Evolutionary conservation across 2,329 filamentous ascomycete genomes (phyloP).

Genomic region (Grosmannia huntii): DNA sequence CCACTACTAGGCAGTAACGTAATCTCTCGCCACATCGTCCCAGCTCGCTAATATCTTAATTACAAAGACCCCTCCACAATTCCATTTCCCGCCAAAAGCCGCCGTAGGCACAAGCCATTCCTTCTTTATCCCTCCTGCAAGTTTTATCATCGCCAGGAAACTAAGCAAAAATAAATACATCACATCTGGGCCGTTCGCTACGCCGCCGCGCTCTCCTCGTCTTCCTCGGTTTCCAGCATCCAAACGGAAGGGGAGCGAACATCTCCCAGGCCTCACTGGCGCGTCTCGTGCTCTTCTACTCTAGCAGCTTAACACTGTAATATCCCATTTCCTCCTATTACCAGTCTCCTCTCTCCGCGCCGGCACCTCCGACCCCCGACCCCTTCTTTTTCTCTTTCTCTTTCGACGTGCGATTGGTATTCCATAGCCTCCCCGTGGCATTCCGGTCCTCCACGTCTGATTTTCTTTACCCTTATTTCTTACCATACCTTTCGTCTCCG

Average conservation of each 20-base stretch:
- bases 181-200: background rate
- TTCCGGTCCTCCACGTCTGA: background rate
- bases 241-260: background rate
- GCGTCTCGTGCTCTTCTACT: background rate
- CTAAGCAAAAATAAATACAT: background rate
- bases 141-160: background rate
- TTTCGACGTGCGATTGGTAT: background rate
- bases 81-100: background rate
- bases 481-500: background rate
- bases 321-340: background rate
- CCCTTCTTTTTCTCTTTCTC: background rate
- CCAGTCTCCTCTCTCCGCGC: too few relatives aligned
- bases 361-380: conserved; percentile 1
- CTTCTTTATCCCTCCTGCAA: conserved; percentile 1
- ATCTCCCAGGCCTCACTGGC: background rate
- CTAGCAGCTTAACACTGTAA: background rate
- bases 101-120: background rate
- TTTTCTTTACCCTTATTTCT: background rate
- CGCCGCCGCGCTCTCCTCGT: background rate
- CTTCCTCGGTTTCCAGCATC: background rate
- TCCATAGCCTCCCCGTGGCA: background rate
- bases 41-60: background rate
- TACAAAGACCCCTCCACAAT: background rate
- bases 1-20: background rate
- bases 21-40: background rate